Evolutionary conservation across 768 basidiomycete genomes (phyloP).

Genomic region (Panaeolus cyanescens): DNA sequence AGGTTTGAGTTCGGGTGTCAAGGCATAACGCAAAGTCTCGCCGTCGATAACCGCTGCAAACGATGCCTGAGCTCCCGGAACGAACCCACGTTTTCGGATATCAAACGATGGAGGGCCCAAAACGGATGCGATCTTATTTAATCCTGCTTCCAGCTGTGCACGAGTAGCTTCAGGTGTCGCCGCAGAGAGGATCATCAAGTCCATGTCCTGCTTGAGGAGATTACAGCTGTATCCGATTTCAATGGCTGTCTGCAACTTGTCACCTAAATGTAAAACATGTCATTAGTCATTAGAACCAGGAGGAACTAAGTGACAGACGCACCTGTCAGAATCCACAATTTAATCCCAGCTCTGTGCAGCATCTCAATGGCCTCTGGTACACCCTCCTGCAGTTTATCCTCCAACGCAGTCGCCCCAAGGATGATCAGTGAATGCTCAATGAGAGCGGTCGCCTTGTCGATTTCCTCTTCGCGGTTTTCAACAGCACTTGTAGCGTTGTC

Average conservation of each 20-base stretch:
- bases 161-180: conserved; percentile 75
- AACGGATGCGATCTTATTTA: conserved; percentile 92
- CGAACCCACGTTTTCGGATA: conserved; percentile 63
- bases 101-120: conserved; percentile 74
- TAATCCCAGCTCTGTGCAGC: conserved; percentile 92
- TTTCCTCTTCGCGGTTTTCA: conserved; percentile 85
- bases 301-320: conserved; percentile 13
- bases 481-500: conserved; percentile 80
- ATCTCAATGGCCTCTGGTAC: conserved; percentile 96
- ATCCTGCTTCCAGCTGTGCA: conserved; percentile 84
- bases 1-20: conserved; percentile 75
- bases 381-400: conserved; percentile 96
- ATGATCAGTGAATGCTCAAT: conserved; percentile 85
- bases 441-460: conserved; percentile 83
- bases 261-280: conserved; percentile 48
- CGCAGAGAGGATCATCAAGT: conserved; percentile 95
- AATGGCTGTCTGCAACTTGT: conserved; percentile 98
- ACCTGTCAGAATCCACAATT: conserved; percentile 97
- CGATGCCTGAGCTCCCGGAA: conserved; percentile 63
- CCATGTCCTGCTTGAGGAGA: conserved; percentile 91
- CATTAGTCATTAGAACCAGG: neutral
- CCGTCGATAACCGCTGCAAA: conserved; percentile 98
- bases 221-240: conserved; percentile 98
- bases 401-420: conserved; percentile 92
- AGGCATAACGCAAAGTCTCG: conserved; percentile 83